These are phyloP conservation scores for Aurinia saxatilis DNA, from an alignment of 345 rosid species.

Conservation along the genomic window DNA sequence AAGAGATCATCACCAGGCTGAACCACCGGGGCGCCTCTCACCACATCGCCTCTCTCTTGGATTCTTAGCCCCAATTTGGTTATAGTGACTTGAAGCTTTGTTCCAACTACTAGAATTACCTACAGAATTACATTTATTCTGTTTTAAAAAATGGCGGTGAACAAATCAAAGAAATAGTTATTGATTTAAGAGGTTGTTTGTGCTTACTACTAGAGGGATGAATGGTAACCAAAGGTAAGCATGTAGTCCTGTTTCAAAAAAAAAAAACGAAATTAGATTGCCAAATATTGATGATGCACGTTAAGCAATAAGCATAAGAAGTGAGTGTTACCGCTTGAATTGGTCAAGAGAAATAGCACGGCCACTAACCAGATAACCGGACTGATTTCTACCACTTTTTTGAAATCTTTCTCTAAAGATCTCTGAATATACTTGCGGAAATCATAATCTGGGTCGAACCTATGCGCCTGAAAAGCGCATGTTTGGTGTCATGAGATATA, in stretches of 20 bases:
- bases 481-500: too few species aligned
- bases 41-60: conserved; percentile 81
- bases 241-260: conserved; percentile 40
- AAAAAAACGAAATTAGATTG: neutral
- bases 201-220: conserved; percentile 62
- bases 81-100: conserved; percentile 82
- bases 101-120: conserved; percentile 62
- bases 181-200: neutral
- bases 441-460: conserved; percentile 38
- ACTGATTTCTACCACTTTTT: conserved; percentile 62
- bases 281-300: neutral
- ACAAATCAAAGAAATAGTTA: neutral
- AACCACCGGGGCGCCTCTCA: conserved; percentile 87
- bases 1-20: conserved; percentile 89
- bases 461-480: conserved; percentile 82
- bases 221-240: conserved; percentile 76
- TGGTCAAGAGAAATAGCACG: too few species aligned
- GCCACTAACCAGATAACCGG: conserved; percentile 68
- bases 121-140: conserved; percentile 24
- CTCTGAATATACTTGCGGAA: conserved; percentile 82
- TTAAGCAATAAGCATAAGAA: too few species aligned
- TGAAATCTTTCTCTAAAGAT: too few species aligned
- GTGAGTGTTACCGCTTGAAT: conserved; percentile 49
- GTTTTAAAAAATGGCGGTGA: neutral
- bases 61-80: conserved; percentile 71